Evolutionary conservation across 352 stramenopile genomes (phyloP).

Genomic region (Stephanocyclus meneghinianus): DNA sequence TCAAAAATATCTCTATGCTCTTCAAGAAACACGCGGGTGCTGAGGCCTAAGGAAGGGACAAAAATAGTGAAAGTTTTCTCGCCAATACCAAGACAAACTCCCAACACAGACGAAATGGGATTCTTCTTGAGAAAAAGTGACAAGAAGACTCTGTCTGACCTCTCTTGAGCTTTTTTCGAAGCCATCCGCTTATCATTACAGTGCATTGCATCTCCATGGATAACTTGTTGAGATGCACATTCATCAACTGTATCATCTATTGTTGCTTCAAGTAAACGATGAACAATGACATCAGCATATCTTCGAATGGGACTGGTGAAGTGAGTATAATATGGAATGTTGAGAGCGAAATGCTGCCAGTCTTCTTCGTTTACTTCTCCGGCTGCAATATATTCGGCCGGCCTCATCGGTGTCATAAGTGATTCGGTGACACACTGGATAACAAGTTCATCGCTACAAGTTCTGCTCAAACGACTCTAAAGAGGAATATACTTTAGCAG

Average conservation of each 20-base stretch:
- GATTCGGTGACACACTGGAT: conserved; percentile 90
- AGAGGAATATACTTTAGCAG: too few relatives aligned
- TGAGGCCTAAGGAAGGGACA: conserved; percentile 70
- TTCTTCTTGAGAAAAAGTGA: conserved; percentile 73
- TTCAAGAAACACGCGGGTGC: conserved; percentile 69
- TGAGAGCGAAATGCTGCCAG: conserved; percentile 94
- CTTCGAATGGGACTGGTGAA: conserved; percentile 96
- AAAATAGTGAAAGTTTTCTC: conserved; percentile 81
- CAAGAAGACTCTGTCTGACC: conserved; percentile 80
- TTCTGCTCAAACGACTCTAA: conserved; percentile 74
- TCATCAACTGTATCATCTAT: conserved; percentile 72
- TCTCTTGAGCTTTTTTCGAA: conserved; percentile 80
- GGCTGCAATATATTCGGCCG: conserved; percentile 91
- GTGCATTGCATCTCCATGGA: conserved; percentile 56
- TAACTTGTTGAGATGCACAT: conserved; percentile 60
- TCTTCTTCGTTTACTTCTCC: conserved; percentile 81
- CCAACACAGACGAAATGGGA: conserved; percentile 67
- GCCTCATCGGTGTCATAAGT: conserved; percentile 92
- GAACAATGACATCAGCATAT: conserved; percentile 90
- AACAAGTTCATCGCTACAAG: conserved; percentile 84
- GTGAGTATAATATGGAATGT: conserved; percentile 97
- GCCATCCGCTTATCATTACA: conserved; percentile 82
- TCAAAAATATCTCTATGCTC: conserved; percentile 75
- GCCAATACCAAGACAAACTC: conserved; percentile 74
- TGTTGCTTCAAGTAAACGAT: conserved; percentile 84